Percentiles rank a stretch among this genome's conserved stretches.
Evolutionary conservation across 345 rosid species (phyloP).

Genomic region (Clarkia xantiana): DNA sequence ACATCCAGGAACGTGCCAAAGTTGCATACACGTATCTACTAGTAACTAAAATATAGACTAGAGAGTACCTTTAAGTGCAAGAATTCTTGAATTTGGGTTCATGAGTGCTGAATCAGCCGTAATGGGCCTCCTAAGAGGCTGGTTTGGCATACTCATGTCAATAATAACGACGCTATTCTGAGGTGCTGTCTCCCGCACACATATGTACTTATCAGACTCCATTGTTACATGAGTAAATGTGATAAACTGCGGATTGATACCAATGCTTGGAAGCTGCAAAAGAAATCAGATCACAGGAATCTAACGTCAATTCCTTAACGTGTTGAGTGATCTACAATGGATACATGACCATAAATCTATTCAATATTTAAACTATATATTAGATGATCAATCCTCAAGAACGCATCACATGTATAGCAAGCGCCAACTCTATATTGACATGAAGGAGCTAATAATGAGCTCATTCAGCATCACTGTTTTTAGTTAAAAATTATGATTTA

Average conservation of each 20-base stretch:
- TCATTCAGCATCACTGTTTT: neutral
- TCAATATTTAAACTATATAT: too few species aligned
- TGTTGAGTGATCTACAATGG: too few species aligned
- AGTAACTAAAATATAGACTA: neutral
- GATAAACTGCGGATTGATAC: slow-evolving; percentile 67
- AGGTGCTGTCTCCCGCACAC: slow-evolving; percentile 79
- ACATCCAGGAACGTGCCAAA: too few species aligned
- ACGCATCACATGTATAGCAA: too few species aligned
- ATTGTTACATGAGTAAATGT: slow-evolving; percentile 69
- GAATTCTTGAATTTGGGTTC: slow-evolving; percentile 48
- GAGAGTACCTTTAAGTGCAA: slow-evolving; percentile 27
- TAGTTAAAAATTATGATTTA: too few species aligned
- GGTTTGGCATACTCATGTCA: slow-evolving; percentile 77
- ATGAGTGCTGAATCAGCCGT: slow-evolving; percentile 75
- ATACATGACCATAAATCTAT: too few species aligned
- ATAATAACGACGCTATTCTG: slow-evolving; percentile 71
- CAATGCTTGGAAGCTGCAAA: slow-evolving; percentile 57
- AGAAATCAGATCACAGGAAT: slow-evolving; percentile 2
- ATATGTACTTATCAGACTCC: slow-evolving; percentile 84
- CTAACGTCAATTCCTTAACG: slow-evolving; percentile 1
- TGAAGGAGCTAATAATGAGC: too few species aligned
- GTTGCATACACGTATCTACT: too few species aligned
- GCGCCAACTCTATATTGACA: too few species aligned
- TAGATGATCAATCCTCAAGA: too few species aligned
- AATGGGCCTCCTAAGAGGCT: slow-evolving; percentile 71